Percentiles rank a stretch among this genome's conserved stretches.
These are phyloP conservation scores for Apiotrichum domesticum DNA, from an alignment of 1,284 basidiomycete genomes.

Conservation along the genomic window DNA sequence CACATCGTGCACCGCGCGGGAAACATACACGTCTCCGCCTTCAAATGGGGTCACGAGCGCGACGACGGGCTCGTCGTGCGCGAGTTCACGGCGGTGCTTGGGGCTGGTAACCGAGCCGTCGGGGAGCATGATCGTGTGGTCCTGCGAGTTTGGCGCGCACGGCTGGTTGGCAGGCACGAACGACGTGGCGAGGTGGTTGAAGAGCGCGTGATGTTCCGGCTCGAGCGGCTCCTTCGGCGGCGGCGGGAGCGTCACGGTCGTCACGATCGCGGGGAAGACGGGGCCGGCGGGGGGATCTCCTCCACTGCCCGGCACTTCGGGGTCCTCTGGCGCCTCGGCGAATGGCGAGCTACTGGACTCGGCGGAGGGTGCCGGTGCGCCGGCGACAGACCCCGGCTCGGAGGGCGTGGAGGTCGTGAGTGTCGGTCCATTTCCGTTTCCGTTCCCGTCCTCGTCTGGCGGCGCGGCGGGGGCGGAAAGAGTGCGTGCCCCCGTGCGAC, in stretches of 20 bases:
- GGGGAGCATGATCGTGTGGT: background rate
- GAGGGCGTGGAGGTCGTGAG: no score
- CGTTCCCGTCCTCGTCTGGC: background rate
- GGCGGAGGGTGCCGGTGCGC: background rate
- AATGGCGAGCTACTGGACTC: background rate
- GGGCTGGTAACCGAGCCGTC: background rate
- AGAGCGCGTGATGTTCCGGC: slow-evolving; percentile 13
- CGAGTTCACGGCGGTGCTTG: background rate
- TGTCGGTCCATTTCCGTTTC: no score
- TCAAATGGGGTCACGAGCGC: slow-evolving; percentile 79
- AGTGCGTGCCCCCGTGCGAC: background rate
- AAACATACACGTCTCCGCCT: slow-evolving; percentile 69
- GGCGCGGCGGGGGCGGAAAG: background rate
- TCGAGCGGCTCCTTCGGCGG: slow-evolving; percentile 5
- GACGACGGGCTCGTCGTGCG: slow-evolving; percentile 54
- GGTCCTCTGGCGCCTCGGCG: background rate
- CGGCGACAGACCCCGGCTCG: background rate
- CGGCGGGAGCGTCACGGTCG: slow-evolving; percentile 8
- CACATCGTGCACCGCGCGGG: slow-evolving; percentile 67
- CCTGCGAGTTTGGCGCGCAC: background rate
- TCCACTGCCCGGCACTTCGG: background rate
- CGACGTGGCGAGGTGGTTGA: slow-evolving; percentile 19
- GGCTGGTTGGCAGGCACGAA: slow-evolving; percentile 18
- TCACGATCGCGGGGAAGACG: slow-evolving; percentile 15
- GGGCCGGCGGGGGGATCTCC: background rate